phyloP scores from a whole-genome alignment of 2,329 filamentous ascomycete genomes.

The Tolypocladium sp. region DNA sequence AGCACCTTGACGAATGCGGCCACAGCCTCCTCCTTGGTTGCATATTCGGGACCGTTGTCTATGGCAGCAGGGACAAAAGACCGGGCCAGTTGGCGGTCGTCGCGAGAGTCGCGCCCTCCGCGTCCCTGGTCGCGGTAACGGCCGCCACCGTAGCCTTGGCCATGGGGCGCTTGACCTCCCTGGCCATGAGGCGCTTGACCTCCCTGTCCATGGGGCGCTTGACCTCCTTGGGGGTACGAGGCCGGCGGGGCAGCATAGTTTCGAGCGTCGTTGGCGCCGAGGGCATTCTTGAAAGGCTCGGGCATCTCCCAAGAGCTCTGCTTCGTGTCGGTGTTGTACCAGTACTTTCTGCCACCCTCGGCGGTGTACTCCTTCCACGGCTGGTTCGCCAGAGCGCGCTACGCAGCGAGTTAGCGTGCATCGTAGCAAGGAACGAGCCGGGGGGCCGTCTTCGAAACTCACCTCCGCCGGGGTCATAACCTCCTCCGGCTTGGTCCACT shows the following conservation, averaged over 20 bases:
- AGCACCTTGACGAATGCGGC: conserved; percentile 88
- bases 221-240: neutral
- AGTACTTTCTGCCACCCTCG: conserved; percentile 83
- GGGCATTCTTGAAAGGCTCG: conserved; percentile 66
- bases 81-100: conserved; percentile 27
- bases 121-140: conserved; percentile 29
- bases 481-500: conserved; percentile 91
- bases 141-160: conserved; percentile 21
- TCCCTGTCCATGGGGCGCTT: conserved; percentile 26
- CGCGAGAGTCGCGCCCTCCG: conserved; percentile 15
- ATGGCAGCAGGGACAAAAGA: conserved; percentile 48
- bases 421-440: neutral
- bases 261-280: conserved; percentile 43
- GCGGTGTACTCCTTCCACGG: conserved; percentile 91
- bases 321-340: conserved; percentile 87
- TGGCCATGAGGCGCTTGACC: conserved; percentile 27
- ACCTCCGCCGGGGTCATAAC: conserved; percentile 80
- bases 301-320: conserved; percentile 95
- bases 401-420: neutral
- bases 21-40: conserved; percentile 78
- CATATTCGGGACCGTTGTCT: conserved; percentile 69
- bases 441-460: conserved; percentile 11
- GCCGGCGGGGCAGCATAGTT: neutral
- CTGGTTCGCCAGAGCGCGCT: conserved; percentile 73
- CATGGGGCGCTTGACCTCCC: conserved; percentile 22